Evolutionary conservation across 257 asterid genomes (phyloP).

Genomic region (Nicotiana attenuata): DNA sequence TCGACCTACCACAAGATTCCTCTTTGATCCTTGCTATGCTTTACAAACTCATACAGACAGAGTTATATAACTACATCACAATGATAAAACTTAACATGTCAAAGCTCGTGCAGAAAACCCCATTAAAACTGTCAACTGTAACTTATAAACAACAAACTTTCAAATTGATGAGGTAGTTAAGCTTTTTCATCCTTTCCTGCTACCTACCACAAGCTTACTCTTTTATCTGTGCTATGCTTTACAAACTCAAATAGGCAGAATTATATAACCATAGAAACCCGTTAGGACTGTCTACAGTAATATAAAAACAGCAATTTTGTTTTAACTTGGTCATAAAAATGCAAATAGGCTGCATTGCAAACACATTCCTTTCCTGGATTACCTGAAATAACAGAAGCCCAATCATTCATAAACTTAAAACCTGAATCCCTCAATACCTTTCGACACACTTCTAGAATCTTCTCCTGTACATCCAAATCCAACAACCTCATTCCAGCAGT

Average conservation of each 20-base stretch:
- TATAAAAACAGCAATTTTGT: no score
- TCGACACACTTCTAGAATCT: constrained; percentile 71
- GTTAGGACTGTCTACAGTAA: background rate
- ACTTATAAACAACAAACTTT: background rate
- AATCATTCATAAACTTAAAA: constrained; percentile 66
- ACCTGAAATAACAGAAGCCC: constrained; percentile 94
- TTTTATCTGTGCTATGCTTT: no score
- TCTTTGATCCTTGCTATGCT: background rate
- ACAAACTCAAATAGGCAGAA: no score
- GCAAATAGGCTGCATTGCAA: background rate
- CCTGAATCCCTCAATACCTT: constrained; percentile 58
- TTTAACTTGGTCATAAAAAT: background rate
- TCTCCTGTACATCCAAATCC: constrained; percentile 51
- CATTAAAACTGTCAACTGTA: background rate
- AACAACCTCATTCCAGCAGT: constrained; percentile 95
- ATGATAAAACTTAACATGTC: background rate
- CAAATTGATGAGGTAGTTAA: background rate
- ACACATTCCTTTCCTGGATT: background rate
- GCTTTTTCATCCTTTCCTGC: no score
- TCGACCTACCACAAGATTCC: background rate
- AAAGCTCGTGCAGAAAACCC: background rate
- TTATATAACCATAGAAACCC: background rate
- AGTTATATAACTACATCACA: background rate
- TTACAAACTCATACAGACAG: background rate
- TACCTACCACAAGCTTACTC: no score